A percentile compares a stretch with the other conserved stretches of the same genome.
Evolutionary conservation across 306 rosid genomes (phyloP).

Genomic region (Coriaria nepalensis): DNA sequence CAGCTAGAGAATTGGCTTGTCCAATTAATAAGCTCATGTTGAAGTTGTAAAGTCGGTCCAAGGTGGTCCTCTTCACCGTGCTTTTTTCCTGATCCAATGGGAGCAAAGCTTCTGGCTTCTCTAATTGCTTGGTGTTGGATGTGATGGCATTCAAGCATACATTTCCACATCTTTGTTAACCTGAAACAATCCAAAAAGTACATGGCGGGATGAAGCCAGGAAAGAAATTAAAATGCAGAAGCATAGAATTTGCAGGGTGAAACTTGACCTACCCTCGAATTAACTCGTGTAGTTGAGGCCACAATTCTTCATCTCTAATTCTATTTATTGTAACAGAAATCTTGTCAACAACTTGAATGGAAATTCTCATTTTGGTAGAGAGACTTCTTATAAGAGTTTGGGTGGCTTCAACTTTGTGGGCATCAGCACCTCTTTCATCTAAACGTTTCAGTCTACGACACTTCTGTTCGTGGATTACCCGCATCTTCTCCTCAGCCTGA

Average conservation of each 20-base stretch:
- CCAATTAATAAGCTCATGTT: constrained; percentile 84
- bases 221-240: constrained; percentile 9
- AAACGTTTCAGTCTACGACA: constrained; percentile 59
- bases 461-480: constrained; percentile 69
- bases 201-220: neutral
- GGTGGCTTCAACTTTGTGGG: constrained; percentile 58
- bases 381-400: constrained; percentile 46
- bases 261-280: constrained; percentile 62
- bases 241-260: neutral
- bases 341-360: constrained; percentile 88
- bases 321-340: constrained; percentile 77
- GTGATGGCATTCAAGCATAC: constrained; percentile 91
- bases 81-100: constrained; percentile 65
- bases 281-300: constrained; percentile 79
- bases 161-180: constrained; percentile 83
- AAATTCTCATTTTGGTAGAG: constrained; percentile 82
- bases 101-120: constrained; percentile 80
- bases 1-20: constrained; percentile 68
- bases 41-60: constrained; percentile 59
- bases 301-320: constrained; percentile 86
- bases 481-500: constrained; percentile 96
- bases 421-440: constrained; percentile 79
- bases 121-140: constrained; percentile 62
- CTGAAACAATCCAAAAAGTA: constrained; percentile 23
- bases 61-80: constrained; percentile 49